Conservation (phyloP, 228 moss, liverwort and hornwort genomes). For the Sphagnum magellanicum region DNA sequence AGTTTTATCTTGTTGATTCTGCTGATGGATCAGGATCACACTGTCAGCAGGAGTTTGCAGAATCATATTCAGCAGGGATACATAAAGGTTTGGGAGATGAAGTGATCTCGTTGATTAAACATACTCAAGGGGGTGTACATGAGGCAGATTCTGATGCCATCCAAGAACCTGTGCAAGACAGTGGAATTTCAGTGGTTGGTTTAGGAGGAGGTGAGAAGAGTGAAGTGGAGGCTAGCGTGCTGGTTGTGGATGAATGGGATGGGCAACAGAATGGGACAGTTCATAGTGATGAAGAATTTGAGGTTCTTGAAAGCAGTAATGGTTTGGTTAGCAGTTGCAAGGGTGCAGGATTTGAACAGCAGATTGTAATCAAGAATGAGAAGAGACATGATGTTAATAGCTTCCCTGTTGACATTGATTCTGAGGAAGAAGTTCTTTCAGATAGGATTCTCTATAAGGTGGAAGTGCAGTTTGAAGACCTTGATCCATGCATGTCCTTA, state of each 20-base stretch:
- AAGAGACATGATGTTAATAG: not conserved
- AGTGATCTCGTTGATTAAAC: no score
- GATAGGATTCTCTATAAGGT: slow-evolving; percentile 27
- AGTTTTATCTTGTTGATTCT: not conserved
- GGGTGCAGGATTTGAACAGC: not conserved
- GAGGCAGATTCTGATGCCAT: not conserved
- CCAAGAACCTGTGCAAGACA: not conserved
- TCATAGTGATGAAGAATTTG: not conserved
- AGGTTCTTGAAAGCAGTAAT: not conserved
- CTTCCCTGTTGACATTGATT: not conserved
- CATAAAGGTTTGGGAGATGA: not conserved
- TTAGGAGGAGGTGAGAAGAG: not conserved
- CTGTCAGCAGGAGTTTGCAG: not conserved
- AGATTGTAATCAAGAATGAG: not conserved
- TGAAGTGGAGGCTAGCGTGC: not conserved
- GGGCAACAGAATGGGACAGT: not conserved
- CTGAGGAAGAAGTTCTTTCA: no score
- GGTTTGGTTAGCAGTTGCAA: not conserved
- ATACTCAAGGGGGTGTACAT: not conserved
- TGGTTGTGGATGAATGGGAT: no score
- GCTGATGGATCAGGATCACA: not conserved
- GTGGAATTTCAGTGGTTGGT: not conserved
- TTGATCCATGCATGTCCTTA: slow-evolving; percentile 46
- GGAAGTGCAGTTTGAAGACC: slow-evolving; percentile 43
- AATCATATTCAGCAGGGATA: not conserved